phyloP scores from a whole-genome alignment of 805 yeast genomes.

The Saturnispora saitoi region DNA sequence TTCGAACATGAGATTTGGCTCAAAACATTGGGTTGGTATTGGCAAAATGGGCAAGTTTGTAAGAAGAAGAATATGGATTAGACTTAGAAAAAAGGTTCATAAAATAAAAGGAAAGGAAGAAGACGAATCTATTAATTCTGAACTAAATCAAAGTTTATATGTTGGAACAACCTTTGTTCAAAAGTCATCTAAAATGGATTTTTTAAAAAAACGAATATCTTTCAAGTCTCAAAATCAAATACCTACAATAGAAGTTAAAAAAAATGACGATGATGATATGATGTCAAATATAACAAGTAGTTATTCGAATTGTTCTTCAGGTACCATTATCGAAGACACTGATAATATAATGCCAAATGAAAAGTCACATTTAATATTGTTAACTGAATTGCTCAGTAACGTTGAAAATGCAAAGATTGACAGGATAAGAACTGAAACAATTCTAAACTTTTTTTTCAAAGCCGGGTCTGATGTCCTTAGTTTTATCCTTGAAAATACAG shows the following conservation, averaged over 20 bases:
- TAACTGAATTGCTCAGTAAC: neutral
- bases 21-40: slow-evolving; percentile 42
- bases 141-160: neutral
- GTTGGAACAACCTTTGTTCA: neutral
- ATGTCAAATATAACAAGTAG: neutral
- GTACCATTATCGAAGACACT: neutral
- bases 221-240: neutral
- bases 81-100: slow-evolving; percentile 21
- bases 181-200: neutral
- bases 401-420: slow-evolving; percentile 11
- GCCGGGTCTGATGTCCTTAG: neutral
- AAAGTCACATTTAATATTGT: neutral
- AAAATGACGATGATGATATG: neutral
- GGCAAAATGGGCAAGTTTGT: slow-evolving; percentile 42
- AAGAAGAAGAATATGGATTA: slow-evolving; percentile 42
- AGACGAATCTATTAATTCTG: neutral
- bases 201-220: neutral
- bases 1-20: slow-evolving; percentile 33
- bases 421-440: slow-evolving; percentile 14
- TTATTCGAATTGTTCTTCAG: neutral
- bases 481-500: neutral
- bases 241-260: neutral
- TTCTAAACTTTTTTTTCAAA: slow-evolving; percentile 9
- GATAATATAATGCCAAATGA: neutral
- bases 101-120: neutral